These are phyloP conservation scores for Aureobasidium sp. DNA, from an alignment of 2,329 filamentous ascomycete species.

Conservation along the genomic window DNA sequence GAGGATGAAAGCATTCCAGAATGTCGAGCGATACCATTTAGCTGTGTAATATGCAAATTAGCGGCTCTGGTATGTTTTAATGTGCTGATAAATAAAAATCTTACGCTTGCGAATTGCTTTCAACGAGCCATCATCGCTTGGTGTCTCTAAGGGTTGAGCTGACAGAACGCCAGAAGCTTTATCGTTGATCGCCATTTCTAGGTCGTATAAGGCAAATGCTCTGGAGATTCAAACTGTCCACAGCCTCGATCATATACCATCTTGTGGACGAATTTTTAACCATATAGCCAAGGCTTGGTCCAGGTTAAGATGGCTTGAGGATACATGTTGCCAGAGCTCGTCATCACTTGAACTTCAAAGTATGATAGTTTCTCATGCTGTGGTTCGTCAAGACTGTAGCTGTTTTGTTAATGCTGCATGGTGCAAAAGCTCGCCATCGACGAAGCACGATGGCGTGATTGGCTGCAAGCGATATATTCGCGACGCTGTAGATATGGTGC, in stretches of 20 bases:
- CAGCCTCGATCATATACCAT: background rate
- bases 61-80: too few species aligned
- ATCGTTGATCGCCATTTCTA: background rate
- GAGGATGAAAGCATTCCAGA: constrained; percentile 65
- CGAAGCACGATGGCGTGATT: too few species aligned
- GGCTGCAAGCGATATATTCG: too few species aligned
- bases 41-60: constrained; percentile 17
- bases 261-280: background rate
- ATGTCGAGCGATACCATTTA: constrained; percentile 59
- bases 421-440: constrained; percentile 7
- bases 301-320: background rate
- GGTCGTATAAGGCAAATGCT: background rate
- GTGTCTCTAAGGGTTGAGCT: background rate
- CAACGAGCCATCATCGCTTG: background rate
- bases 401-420: background rate
- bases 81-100: too few species aligned
- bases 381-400: background rate
- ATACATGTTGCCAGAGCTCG: constrained; percentile 5
- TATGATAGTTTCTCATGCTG: background rate
- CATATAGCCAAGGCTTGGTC: background rate
- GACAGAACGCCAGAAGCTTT: background rate
- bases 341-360: background rate
- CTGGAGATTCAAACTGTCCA: background rate
- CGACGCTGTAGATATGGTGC: too few species aligned
- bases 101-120: background rate